These are phyloP conservation scores for Hypomontagnella submonticulosa DNA, from an alignment of 495 filamentous ascomycete genomes.

Conservation along the genomic window DNA sequence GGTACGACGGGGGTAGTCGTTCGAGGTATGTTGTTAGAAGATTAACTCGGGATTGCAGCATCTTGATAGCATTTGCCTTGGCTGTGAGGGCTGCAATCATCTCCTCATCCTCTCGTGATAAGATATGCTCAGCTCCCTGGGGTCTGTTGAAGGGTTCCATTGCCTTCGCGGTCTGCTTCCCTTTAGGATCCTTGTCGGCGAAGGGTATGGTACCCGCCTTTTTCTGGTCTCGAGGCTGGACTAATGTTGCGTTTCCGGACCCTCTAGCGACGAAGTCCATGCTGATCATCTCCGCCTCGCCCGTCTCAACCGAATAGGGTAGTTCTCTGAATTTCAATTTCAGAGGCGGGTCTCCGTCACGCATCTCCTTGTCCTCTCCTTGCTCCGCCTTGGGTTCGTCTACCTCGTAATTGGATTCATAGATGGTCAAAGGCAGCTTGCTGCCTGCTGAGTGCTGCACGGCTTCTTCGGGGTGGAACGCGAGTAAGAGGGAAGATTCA, in stretches of 20 bases:
- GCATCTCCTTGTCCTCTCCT: slow-evolving; percentile 76
- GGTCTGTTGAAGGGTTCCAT: slow-evolving; percentile 45
- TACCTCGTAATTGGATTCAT: slow-evolving; percentile 84
- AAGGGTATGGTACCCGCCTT: slow-evolving; percentile 49
- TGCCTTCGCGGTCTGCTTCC: slow-evolving; percentile 56
- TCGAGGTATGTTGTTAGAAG: slow-evolving; percentile 85
- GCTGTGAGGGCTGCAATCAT: slow-evolving; percentile 74
- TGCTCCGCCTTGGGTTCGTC: slow-evolving; percentile 61
- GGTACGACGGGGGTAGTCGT: slow-evolving; percentile 72
- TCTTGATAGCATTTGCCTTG: slow-evolving; percentile 90
- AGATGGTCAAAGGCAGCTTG: slow-evolving; percentile 88
- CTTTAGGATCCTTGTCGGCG: slow-evolving; percentile 54
- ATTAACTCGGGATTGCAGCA: slow-evolving; percentile 84
- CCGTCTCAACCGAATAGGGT: slow-evolving; percentile 88
- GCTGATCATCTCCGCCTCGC: slow-evolving; percentile 96
- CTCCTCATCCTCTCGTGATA: slow-evolving; percentile 85
- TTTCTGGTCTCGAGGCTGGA: slow-evolving; percentile 55
- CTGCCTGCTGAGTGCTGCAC: slow-evolving; percentile 68
- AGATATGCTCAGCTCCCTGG: slow-evolving; percentile 55
- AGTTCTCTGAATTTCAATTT: slow-evolving; percentile 83
- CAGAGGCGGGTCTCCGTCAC: slow-evolving; percentile 70
- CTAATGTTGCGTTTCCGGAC: slow-evolving; percentile 78
- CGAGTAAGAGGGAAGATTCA: slow-evolving; percentile 86
- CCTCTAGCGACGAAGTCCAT: slow-evolving; percentile 90
- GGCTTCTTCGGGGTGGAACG: slow-evolving; percentile 77